phyloP scores from a whole-genome alignment of 768 basidiomycete species.

The Aureoboletus auriporus region DNA sequence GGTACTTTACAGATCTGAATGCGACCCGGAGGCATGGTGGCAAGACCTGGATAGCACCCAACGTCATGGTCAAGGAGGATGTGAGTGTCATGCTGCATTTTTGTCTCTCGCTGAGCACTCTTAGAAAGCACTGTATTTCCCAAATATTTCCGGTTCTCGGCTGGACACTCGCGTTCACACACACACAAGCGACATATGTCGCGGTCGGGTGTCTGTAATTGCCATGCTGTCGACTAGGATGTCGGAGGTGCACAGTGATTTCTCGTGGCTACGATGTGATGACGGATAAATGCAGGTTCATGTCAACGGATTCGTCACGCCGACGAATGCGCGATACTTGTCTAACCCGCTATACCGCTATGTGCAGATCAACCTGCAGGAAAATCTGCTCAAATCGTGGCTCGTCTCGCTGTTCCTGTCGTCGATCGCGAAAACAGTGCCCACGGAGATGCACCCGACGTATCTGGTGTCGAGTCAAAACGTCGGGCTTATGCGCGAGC shows the following conservation, averaged over 20 bases:
- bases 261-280: neutral
- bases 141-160: constrained; percentile 74
- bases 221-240: constrained; percentile 82
- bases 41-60: constrained; percentile 93
- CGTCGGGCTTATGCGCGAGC: constrained; percentile 81
- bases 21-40: constrained; percentile 80
- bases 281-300: constrained; percentile 54
- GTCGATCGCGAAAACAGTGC: constrained; percentile 64
- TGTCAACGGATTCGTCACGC: constrained; percentile 61
- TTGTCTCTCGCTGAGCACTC: neutral
- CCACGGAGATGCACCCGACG: constrained; percentile 57
- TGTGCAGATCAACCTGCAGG: constrained; percentile 89
- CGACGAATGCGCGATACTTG: constrained; percentile 49
- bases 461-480: constrained; percentile 82
- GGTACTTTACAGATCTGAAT: constrained; percentile 88
- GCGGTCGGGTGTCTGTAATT: constrained; percentile 73
- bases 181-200: constrained; percentile 76
- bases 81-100: constrained; percentile 44
- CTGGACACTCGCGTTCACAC: constrained; percentile 51
- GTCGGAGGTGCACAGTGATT: constrained; percentile 61
- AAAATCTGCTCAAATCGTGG: constrained; percentile 88
- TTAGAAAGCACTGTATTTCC: constrained; percentile 90
- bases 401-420: constrained; percentile 83
- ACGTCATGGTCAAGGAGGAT: constrained; percentile 84
- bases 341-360: constrained; percentile 63